Conservation (phyloP, 257 asterid genomes). For the Solanum sejunctum region DNA sequence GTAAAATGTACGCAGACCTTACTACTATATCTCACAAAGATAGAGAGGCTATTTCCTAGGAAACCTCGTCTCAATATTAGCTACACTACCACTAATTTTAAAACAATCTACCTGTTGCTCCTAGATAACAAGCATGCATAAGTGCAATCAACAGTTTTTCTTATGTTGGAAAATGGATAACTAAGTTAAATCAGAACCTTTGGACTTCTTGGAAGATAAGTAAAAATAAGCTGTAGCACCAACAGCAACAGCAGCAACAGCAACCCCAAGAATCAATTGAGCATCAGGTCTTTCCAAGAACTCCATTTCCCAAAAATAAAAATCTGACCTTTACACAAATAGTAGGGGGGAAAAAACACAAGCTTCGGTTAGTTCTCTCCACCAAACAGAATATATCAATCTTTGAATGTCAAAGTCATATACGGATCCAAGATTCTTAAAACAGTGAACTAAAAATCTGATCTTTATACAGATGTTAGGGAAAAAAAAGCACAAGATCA, state of each 20-base stretch:
- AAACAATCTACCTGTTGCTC: not conserved
- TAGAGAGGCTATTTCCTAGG: too few relatives aligned
- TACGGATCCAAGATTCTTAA: not conserved
- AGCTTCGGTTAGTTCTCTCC: not conserved
- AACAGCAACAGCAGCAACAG: conserved; percentile 52
- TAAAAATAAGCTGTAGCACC: conserved; percentile 46
- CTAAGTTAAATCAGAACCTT: conserved; percentile 30
- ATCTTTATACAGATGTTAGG: not conserved
- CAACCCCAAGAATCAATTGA: conserved; percentile 46
- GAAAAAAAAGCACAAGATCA: not conserved
- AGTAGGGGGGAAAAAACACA: not conserved
- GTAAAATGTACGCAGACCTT: too few relatives aligned
- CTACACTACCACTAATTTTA: not conserved
- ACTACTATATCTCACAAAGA: too few relatives aligned
- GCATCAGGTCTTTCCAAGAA: conserved; percentile 62
- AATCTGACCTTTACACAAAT: not conserved
- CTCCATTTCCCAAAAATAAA: conserved; percentile 32
- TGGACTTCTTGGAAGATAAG: conserved; percentile 60
- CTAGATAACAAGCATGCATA: not conserved
- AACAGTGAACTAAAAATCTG: not conserved
- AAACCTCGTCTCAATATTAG: not conserved
- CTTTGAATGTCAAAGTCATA: not conserved
- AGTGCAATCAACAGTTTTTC: not conserved
- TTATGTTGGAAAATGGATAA: not conserved
- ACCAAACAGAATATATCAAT: not conserved